Conservation (phyloP, 768 basidiomycete species). For the Suillus luteus region DNA sequence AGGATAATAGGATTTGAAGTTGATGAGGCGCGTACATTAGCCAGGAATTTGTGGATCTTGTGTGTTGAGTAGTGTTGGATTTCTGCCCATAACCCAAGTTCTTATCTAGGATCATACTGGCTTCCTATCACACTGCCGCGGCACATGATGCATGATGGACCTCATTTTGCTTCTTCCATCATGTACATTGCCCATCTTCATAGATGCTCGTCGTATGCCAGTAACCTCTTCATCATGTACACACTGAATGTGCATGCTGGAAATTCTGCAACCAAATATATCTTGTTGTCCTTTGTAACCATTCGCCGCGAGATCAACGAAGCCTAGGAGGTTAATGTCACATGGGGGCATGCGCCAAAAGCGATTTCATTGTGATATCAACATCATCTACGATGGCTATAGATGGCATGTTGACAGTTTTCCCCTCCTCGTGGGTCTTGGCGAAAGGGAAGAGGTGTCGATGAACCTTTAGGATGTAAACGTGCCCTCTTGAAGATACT, state of each 20-base stretch:
- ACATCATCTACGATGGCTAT: neutral
- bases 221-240: neutral
- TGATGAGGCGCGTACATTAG: neutral
- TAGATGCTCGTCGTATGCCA: neutral
- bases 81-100: neutral
- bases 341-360: neutral
- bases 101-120: neutral
- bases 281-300: too few relatives aligned
- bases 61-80: neutral
- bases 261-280: too few relatives aligned
- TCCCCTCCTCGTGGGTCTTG: neutral
- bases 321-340: neutral
- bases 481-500: neutral
- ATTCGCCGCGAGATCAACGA: neutral
- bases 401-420: neutral
- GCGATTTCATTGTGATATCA: neutral
- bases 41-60: neutral
- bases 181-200: neutral
- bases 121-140: neutral
- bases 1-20: neutral
- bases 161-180: neutral
- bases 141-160: too few relatives aligned
- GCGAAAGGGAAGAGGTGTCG: neutral
- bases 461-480: neutral
- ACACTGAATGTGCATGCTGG: neutral